Evolutionary conservation across 2,329 filamentous ascomycete species (phyloP), one percentile per base, ranked within the genome.

Genomic region (Clarireedia paspali): DNA sequence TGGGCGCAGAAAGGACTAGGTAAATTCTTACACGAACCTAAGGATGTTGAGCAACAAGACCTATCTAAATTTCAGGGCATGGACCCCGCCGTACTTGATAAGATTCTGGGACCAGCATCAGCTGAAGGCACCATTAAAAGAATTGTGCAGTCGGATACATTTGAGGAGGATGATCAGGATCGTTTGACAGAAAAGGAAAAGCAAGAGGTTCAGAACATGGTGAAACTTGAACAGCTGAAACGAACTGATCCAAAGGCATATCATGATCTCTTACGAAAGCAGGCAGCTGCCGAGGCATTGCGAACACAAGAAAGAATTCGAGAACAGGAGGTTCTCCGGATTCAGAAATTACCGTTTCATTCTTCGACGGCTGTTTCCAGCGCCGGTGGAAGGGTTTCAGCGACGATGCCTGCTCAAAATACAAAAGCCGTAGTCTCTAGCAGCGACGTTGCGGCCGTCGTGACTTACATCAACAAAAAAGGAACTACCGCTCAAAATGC

Each of bases 131-230:
- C 71, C 7, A 79, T 88, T 48, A 71, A 75, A 12, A 73, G 73
- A 1, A 83, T 92, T 55, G 76, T 81, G 3, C 78, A 85, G 40
- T 87, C 85, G 0, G 86, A 92, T 62, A 85, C 85, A 0, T 89
- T 90, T 61, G 84, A 88, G 61, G 77, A 82, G 61, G 85, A 91
- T 60, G 85, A 87, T 56, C 72, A 79, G 10, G 82, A 84, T 50
- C 76, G 77, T 12, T 69, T 91, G 23, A 84, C 82, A 0, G 73
- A 75, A 0, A 82, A 87, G 51, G 87, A 91, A 60, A 68, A 75
- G 9, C 72, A 71, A 45, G 79, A 84, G 47, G 81, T 82, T 0
- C 74, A 79, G 34, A 61, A 72, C 42, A 68, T 75, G 49, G 60
- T 75, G 6, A 64, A 68, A 36, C 70, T 77, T 20, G 60, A 64